These are phyloP conservation scores for Funneliformis caledonium DNA, from an alignment of 371 early-diverging fungal genomes.

Conservation along the genomic window DNA sequence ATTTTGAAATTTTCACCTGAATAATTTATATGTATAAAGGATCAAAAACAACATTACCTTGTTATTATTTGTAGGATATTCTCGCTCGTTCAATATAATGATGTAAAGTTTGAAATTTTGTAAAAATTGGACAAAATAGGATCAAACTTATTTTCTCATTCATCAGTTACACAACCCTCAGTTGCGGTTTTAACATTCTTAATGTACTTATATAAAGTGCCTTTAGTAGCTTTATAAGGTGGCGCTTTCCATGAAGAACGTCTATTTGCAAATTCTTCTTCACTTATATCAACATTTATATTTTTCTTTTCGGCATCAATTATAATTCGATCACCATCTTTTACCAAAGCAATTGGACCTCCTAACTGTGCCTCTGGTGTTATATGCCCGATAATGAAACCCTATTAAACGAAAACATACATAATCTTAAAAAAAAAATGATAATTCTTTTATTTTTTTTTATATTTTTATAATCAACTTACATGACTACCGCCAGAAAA, in stretches of 20 bases:
- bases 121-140: no score
- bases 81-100: no score
- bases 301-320: conserved; percentile 84
- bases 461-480: no score
- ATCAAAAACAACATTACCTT: no score
- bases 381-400: conserved; percentile 98
- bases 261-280: conserved; percentile 77
- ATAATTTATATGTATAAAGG: no score
- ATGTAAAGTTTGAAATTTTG: no score
- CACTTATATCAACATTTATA: conserved; percentile 76
- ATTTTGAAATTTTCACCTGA: no score
- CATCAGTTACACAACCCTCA: conserved; percentile 88
- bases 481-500: conserved; percentile 97
- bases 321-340: conserved; percentile 84
- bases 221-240: conserved; percentile 84
- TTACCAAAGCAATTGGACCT: conserved; percentile 91
- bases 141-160: conserved; percentile 48
- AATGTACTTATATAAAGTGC: conserved; percentile 89
- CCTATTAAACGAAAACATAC: conserved; percentile 56
- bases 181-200: conserved; percentile 84
- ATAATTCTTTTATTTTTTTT: no score
- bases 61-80: no score
- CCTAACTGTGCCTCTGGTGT: conserved; percentile 97
- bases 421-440: no score
- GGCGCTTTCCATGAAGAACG: conserved; percentile 74